Conservation (phyloP, 225 moss, liverwort and hornwort genomes). For the Polytrichum commune region DNA sequence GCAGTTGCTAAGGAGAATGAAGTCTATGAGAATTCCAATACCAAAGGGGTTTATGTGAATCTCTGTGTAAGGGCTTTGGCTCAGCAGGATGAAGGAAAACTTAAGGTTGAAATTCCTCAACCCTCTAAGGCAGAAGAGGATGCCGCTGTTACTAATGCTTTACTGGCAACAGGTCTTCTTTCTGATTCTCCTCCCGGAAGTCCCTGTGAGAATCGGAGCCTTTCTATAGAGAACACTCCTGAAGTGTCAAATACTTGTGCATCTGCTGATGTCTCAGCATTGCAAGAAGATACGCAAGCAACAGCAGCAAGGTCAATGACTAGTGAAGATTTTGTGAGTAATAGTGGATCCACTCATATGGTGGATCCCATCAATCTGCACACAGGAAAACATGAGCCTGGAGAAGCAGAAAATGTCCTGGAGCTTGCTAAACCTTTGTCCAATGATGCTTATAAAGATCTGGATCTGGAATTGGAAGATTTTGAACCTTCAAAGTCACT, state of each 20-base stretch:
- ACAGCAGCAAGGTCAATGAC: slow-evolving; percentile 6
- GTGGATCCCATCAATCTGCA: background rate
- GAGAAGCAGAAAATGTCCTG: slow-evolving; percentile 46
- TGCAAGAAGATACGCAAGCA: slow-evolving; percentile 1
- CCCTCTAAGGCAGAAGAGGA: slow-evolving; percentile 26
- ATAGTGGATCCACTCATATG: background rate
- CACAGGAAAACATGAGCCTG: slow-evolving; percentile 1
- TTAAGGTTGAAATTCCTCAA: slow-evolving; percentile 46
- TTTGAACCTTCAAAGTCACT: slow-evolving; percentile 12
- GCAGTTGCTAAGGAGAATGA: slow-evolving; percentile 79
- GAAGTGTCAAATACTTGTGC: slow-evolving; percentile 8
- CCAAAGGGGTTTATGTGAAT: slow-evolving; percentile 91
- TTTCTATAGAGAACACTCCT: slow-evolving; percentile 2
- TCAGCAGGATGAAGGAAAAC: slow-evolving; percentile 44
- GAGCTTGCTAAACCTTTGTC: slow-evolving; percentile 38
- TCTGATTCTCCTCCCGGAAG: slow-evolving; percentile 64
- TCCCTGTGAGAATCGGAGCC: slow-evolving; percentile 16
- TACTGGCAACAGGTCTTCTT: slow-evolving; percentile 58
- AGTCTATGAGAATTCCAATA: slow-evolving; percentile 69
- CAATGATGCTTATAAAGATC: slow-evolving; percentile 33
- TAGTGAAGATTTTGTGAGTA: background rate
- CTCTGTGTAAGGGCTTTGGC: slow-evolving; percentile 85
- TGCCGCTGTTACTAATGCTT: slow-evolving; percentile 41
- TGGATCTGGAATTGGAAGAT: slow-evolving; percentile 41
- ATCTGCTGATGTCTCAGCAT: slow-evolving; percentile 8